Percentiles rank a stretch among this genome's conserved stretches.
Evolutionary conservation across 2,329 filamentous ascomycete species (phyloP).

Genomic region (Cercospora zeae-maydis): DNA sequence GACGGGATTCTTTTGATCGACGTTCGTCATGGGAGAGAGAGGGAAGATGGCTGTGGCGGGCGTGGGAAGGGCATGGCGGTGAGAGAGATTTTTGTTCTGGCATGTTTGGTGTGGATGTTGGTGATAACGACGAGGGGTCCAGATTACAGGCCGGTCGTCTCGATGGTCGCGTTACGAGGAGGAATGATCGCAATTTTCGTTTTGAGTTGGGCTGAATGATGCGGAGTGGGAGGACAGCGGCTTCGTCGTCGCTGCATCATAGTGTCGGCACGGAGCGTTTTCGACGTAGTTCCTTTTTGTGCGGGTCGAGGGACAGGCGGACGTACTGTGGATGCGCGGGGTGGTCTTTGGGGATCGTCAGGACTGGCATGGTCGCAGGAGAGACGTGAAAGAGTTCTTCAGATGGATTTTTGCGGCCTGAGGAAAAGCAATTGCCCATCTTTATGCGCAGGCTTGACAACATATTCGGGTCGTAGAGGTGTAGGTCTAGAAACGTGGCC

Average conservation of each 20-base stretch:
- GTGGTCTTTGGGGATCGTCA: constrained; percentile 3
- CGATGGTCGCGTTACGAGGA: background rate
- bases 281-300: background rate
- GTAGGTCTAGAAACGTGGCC: background rate
- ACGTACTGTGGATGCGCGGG: constrained; percentile 13
- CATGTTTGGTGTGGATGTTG: background rate
- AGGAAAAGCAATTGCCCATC: constrained; percentile 12
- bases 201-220: background rate
- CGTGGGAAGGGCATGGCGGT: background rate
- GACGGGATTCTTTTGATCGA: background rate
- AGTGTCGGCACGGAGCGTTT: constrained; percentile 1
- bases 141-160: constrained; percentile 3
- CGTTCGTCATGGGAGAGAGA: background rate
- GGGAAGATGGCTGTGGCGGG: background rate
- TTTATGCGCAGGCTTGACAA: constrained; percentile 2
- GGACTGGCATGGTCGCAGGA: constrained; percentile 1
- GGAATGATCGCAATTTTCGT: background rate
- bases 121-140: background rate
- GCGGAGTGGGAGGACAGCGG: background rate
- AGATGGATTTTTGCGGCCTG: background rate
- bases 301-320: background rate
- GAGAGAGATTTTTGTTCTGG: background rate
- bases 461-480: background rate
- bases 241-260: background rate
- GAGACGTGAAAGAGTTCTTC: constrained; percentile 1